Evolutionary conservation across 2,329 filamentous ascomycete species (phyloP).

Genomic region (Phyllosticta paracitricarpa): DNA sequence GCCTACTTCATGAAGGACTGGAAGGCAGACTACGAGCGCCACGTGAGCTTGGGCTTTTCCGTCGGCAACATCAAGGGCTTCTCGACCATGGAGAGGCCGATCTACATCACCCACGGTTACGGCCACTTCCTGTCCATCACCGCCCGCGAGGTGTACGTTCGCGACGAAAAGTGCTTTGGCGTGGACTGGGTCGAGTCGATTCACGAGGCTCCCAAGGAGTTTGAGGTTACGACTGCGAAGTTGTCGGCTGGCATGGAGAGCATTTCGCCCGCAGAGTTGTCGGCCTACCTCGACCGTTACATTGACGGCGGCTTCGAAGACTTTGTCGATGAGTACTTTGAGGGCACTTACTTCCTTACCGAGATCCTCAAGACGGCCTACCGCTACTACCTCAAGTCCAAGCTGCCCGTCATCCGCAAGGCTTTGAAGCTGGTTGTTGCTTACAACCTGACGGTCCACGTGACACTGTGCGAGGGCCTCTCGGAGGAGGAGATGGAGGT

Average conservation of each 20-base stretch:
- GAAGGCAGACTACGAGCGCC: slow-evolving; percentile 92
- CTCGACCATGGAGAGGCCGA: slow-evolving; percentile 48
- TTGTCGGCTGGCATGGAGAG: slow-evolving; percentile 85
- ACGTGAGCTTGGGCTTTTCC: slow-evolving; percentile 76
- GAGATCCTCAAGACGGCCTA: slow-evolving; percentile 95
- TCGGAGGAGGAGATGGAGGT: slow-evolving; percentile 68
- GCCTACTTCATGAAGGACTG: slow-evolving; percentile 99
- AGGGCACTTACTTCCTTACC: slow-evolving; percentile 88
- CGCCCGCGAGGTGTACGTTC: slow-evolving; percentile 86
- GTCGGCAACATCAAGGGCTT: slow-evolving; percentile 92
- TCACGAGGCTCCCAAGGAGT: slow-evolving; percentile 65
- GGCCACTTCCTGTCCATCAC: slow-evolving; percentile 87
- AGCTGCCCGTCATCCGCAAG: slow-evolving; percentile 84
- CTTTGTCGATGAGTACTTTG: slow-evolving; percentile 93
- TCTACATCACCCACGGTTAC: slow-evolving; percentile 96
- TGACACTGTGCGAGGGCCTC: slow-evolving; percentile 87
- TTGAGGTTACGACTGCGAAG: slow-evolving; percentile 78
- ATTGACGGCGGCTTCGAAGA: slow-evolving; percentile 86
- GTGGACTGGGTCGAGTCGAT: slow-evolving; percentile 87
- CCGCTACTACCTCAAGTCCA: slow-evolving; percentile 82
- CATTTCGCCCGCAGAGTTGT: slow-evolving; percentile 68
- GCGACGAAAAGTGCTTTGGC: slow-evolving; percentile 84
- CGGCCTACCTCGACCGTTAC: slow-evolving; percentile 90
- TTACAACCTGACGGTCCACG: slow-evolving; percentile 89
- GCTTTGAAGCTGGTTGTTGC: slow-evolving; percentile 89